phyloP scores from a whole-genome alignment of 345 rosid genomes.

The Citrus reticulata region DNA sequence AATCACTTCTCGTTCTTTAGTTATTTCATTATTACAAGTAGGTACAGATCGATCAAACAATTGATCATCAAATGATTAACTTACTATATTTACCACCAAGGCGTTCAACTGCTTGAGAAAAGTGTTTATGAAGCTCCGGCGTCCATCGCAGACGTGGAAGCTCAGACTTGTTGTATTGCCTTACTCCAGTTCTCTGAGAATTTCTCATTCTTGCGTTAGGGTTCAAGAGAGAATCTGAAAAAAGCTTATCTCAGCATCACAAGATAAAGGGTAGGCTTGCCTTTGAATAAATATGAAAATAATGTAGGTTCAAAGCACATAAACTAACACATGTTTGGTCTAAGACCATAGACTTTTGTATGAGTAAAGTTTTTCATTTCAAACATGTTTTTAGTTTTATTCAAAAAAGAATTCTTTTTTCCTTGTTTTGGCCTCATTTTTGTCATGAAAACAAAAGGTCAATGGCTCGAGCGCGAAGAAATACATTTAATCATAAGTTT shows the following conservation, averaged over 20 bases:
- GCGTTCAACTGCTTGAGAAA: conserved; percentile 25
- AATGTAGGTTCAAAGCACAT: neutral
- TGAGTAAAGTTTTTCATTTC: neutral
- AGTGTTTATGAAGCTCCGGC: conserved; percentile 40
- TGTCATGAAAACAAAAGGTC: no score
- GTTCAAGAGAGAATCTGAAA: neutral
- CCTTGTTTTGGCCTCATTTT: neutral
- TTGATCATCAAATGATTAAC: neutral
- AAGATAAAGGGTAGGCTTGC: neutral
- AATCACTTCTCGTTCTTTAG: neutral
- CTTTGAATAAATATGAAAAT: neutral
- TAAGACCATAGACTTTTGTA: conserved; percentile 26
- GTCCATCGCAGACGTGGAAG: conserved; percentile 47
- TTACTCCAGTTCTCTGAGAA: conserved; percentile 11
- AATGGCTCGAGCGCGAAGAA: no score
- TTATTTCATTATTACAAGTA: neutral
- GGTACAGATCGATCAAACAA: neutral
- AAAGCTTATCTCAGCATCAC: neutral
- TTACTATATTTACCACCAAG: conserved; percentile 53
- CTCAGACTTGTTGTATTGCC: conserved; percentile 43
- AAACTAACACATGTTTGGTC: conserved; percentile 8
- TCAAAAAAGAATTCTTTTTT: neutral
- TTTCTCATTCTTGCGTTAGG: conserved; percentile 11
- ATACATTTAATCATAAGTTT: no score
- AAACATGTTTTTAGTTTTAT: neutral